phyloP scores from a whole-genome alignment of 1,139 yeast genomes.

The Geotrichum klebahnii region DNA sequence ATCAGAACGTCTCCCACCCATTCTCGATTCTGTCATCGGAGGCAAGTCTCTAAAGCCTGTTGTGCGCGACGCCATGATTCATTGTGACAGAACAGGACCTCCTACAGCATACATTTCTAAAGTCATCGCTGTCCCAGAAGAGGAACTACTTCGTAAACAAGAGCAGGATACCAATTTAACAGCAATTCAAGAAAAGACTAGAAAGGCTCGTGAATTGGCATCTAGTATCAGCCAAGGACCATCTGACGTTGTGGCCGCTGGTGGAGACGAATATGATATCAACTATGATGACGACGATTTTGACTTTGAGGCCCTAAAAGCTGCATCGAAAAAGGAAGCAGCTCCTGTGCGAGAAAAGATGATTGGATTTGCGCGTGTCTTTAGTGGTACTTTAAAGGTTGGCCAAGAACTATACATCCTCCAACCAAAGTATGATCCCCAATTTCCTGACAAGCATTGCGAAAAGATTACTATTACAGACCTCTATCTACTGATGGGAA shows the following conservation, averaged over 20 bases:
- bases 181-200: conserved; percentile 55
- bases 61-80: conserved; percentile 54
- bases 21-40: conserved; percentile 57
- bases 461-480: conserved; percentile 56
- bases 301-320: conserved; percentile 27
- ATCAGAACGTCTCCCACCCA: conserved; percentile 59
- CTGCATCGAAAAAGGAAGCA: conserved; percentile 40
- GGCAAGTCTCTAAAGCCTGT: conserved; percentile 40
- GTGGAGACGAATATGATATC: conserved; percentile 25
- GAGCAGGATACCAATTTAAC: conserved; percentile 47
- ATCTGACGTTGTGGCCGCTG: conserved; percentile 35
- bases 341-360: conserved; percentile 41
- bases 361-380: conserved; percentile 84
- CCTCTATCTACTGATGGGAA: conserved; percentile 83
- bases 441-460: conserved; percentile 56
- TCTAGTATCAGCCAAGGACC: conserved; percentile 58
- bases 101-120: conserved; percentile 85
- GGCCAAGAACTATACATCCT: conserved; percentile 74
- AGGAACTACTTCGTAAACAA: conserved; percentile 42
- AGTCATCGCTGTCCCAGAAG: conserved; percentile 76
- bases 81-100: conserved; percentile 61
- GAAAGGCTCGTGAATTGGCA: conserved; percentile 56
- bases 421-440: conserved; percentile 85
- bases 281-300: conserved; percentile 26
- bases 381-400: conserved; percentile 70